phyloP scores from a whole-genome alignment of 495 filamentous ascomycete species.

The Aspergillus baeticus region DNA sequence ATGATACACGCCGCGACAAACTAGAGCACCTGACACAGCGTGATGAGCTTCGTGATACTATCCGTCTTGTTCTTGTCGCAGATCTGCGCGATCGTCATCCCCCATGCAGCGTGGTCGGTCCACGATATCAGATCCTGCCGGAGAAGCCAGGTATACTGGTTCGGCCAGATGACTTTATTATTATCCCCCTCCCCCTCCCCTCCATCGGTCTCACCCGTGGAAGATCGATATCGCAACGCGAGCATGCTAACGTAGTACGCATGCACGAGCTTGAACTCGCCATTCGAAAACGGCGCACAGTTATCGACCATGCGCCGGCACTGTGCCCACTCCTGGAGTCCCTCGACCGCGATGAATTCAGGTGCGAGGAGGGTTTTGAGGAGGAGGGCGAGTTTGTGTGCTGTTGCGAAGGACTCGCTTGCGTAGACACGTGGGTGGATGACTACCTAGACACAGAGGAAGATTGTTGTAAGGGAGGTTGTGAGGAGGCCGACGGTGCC shows the following conservation, averaged over 20 bases:
- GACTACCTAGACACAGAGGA: conserved; percentile 38
- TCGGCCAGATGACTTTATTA: too few species aligned
- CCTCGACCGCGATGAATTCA: conserved; percentile 38
- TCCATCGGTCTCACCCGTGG: conserved; percentile 31
- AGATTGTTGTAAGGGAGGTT: conserved; percentile 32
- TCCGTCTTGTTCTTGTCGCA: conserved; percentile 38
- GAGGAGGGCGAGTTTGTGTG: conserved; percentile 33
- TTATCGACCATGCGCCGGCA: conserved; percentile 27
- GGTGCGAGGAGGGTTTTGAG: conserved; percentile 33
- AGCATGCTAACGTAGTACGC: conserved; percentile 42
- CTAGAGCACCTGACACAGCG: conserved; percentile 30
- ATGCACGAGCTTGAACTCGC: conserved; percentile 28
- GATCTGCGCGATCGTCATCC: conserved; percentile 20
- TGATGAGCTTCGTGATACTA: conserved; percentile 29
- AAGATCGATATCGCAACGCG: conserved; percentile 32
- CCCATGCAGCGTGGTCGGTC: conserved; percentile 28
- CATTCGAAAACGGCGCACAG: conserved; percentile 18
- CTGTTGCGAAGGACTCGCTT: conserved; percentile 13
- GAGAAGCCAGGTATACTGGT: conserved; percentile 20
- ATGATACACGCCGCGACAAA: conserved; percentile 33
- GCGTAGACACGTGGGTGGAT: conserved; percentile 38
- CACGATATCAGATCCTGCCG: conserved; percentile 27
- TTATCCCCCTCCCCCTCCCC: too few species aligned
- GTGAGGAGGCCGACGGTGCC: conserved; percentile 31
- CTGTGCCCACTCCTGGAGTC: conserved; percentile 38